Conservation (phyloP, 192 early-diverging fungal species). For the Coemansia sp. region DNA sequence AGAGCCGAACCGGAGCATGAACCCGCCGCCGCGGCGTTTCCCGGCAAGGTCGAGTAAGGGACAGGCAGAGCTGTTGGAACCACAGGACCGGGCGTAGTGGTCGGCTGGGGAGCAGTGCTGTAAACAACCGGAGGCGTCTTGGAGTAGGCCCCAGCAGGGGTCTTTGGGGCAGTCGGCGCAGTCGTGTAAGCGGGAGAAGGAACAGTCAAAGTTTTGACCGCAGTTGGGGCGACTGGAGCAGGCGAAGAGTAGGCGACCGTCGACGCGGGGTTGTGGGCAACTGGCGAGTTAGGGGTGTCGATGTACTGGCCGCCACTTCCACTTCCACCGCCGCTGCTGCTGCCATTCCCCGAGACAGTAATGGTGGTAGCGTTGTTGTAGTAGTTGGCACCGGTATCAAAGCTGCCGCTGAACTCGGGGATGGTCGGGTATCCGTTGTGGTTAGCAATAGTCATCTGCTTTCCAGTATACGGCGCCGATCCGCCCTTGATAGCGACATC, state of each 20-base stretch:
- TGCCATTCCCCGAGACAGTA: slow-evolving; percentile 34
- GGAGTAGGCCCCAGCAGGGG: background rate
- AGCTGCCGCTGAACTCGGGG: slow-evolving; percentile 55
- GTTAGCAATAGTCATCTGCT: slow-evolving; percentile 59
- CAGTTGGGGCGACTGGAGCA: background rate
- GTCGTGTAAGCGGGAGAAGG: background rate
- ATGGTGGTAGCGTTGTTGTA: slow-evolving; percentile 33
- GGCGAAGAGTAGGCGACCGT: background rate
- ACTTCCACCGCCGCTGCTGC: background rate
- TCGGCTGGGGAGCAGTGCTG: background rate
- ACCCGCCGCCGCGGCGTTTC: background rate
- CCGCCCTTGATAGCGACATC: slow-evolving; percentile 63
- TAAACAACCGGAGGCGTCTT: background rate
- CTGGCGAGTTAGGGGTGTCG: background rate
- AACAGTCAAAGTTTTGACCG: background rate
- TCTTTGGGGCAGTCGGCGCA: background rate
- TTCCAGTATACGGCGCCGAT: slow-evolving; percentile 42
- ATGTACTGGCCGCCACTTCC: slow-evolving; percentile 1
- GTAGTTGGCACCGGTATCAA: slow-evolving; percentile 25
- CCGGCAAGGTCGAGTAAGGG: background rate
- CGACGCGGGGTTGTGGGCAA: background rate
- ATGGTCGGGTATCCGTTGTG: slow-evolving; percentile 56
- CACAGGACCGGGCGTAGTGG: background rate
- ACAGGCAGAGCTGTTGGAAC: background rate
- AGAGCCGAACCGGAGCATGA: slow-evolving; percentile 9